These are phyloP conservation scores for Malania oleifera DNA, from an alignment of 164 flowering plant species.

Conservation along the genomic window DNA sequence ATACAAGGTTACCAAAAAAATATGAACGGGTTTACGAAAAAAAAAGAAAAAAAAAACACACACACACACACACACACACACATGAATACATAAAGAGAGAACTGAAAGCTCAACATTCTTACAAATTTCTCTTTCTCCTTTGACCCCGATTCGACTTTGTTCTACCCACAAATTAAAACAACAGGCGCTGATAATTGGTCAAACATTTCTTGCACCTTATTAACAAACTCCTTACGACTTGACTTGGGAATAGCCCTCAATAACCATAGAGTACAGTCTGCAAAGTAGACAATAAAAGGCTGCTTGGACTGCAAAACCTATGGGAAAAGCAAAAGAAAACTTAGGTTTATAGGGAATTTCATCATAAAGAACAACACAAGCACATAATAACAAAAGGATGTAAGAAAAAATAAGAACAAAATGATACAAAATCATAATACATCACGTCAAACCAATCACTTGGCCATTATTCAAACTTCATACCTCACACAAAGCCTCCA, in stretches of 20 bases:
- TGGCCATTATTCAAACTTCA: background rate
- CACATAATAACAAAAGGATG: background rate
- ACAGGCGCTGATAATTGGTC: slow-evolving; percentile 76
- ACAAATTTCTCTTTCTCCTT: slow-evolving; percentile 92
- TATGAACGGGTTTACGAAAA: background rate
- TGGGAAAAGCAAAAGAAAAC: slow-evolving; percentile 10
- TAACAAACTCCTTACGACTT: slow-evolving; percentile 61
- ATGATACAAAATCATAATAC: background rate
- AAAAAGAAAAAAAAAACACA: too few relatives aligned
- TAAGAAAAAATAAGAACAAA: background rate
- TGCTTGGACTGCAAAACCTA: slow-evolving; percentile 79
- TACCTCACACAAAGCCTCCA: slow-evolving; percentile 88
- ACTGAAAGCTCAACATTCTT: too few relatives aligned
- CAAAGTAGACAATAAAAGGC: slow-evolving; percentile 88
- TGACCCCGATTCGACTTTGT: slow-evolving; percentile 69
- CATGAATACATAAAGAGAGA: background rate
- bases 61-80: background rate
- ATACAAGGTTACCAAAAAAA: background rate
- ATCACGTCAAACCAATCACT: too few relatives aligned
- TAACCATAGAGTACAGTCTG: slow-evolving; percentile 86
- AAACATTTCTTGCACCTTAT: slow-evolving; percentile 72
- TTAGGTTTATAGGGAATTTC: background rate
- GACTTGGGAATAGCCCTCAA: slow-evolving; percentile 87
- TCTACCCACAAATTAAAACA: slow-evolving; percentile 94
- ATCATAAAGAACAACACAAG: background rate